A percentile compares a stretch with the other conserved stretches of the same genome.
Evolutionary conservation across 225 moss, liverwort and hornwort genomes (phyloP).

Genomic region (Asterella californica): DNA sequence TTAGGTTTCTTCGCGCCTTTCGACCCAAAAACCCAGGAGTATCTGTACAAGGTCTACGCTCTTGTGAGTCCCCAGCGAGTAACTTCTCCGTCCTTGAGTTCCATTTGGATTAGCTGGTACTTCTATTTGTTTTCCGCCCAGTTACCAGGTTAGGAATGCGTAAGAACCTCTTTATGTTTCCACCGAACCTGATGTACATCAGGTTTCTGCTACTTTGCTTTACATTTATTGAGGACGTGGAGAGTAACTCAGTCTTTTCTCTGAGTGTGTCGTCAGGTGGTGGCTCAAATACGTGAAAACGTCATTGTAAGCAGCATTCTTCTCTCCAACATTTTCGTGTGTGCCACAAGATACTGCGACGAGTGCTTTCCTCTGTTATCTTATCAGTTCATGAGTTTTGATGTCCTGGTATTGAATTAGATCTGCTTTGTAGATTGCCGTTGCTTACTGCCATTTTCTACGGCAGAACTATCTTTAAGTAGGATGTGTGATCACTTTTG

Average conservation of each 20-base stretch:
- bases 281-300: constrained; percentile 1
- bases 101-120: not conserved
- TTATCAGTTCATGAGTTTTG: not conserved
- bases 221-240: not conserved
- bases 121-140: not conserved
- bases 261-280: not conserved
- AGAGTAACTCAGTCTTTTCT: not conserved
- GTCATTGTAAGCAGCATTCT: constrained; percentile 1
- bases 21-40: not conserved
- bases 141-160: not conserved
- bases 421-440: not conserved
- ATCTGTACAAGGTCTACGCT: constrained; percentile 5
- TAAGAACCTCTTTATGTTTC: not conserved
- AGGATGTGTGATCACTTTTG: not conserved
- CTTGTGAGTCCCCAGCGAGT: not conserved
- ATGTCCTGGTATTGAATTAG: not conserved
- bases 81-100: not conserved
- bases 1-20: not conserved
- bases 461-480: not conserved
- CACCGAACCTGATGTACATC: not conserved
- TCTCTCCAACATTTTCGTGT: not conserved
- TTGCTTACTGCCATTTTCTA: not conserved
- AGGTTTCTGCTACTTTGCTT: not conserved
- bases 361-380: not conserved
- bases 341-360: not conserved